phyloP scores from a whole-genome alignment of 2,329 filamentous ascomycete genomes.

The Scedosporium boydii region DNA sequence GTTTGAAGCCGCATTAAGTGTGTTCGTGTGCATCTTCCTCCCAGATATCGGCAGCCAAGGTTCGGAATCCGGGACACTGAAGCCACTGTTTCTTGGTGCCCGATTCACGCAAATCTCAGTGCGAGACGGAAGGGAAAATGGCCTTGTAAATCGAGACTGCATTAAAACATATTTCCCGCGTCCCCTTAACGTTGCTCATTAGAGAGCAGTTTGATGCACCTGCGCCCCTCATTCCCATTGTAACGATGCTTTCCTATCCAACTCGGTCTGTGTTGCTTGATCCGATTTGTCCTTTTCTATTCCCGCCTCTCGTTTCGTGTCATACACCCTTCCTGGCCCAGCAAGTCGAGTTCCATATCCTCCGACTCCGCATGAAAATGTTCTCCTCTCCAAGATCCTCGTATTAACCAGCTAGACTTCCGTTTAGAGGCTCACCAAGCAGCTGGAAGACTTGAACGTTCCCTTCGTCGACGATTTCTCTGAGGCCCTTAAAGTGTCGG shows the following conservation, averaged over 20 bases:
- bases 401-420: constrained; percentile 5
- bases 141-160: neutral
- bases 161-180: neutral
- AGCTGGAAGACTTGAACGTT: constrained; percentile 73
- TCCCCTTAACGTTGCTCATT: neutral
- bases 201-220: neutral
- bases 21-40: neutral
- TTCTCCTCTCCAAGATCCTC: neutral
- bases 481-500: constrained; percentile 52
- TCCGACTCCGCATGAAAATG: neutral
- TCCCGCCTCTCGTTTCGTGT: neutral
- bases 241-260: neutral
- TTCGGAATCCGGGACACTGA: neutral
- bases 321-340: neutral
- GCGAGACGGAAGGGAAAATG: neutral
- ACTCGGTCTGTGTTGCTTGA: neutral
- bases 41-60: neutral
- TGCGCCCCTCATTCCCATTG: neutral
- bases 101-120: neutral
- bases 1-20: neutral
- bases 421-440: constrained; percentile 64
- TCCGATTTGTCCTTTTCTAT: neutral
- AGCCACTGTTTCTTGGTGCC: neutral
- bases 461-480: constrained; percentile 78
- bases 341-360: neutral